phyloP scores from a whole-genome alignment of 768 basidiomycete species.

The Agaricus blazei region DNA sequence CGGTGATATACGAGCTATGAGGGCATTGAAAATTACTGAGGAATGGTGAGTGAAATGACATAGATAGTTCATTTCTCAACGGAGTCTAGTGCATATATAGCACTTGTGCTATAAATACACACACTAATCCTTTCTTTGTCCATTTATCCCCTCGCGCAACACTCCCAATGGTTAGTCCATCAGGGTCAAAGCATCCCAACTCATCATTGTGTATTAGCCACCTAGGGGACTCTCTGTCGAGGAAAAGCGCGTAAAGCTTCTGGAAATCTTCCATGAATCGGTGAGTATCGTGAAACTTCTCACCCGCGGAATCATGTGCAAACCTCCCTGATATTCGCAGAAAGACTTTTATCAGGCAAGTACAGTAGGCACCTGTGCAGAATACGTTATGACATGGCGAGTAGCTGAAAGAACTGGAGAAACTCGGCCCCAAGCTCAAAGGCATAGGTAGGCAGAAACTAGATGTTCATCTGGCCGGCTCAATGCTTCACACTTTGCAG shows the following conservation, averaged over 20 bases:
- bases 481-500: constrained; percentile 30
- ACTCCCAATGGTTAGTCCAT: background rate
- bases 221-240: constrained; percentile 83
- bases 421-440: constrained; percentile 82
- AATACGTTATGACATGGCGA: background rate
- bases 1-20: too few species aligned
- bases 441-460: constrained; percentile 62
- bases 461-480: background rate
- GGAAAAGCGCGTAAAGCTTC: constrained; percentile 83
- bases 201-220: constrained; percentile 35
- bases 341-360: constrained; percentile 61
- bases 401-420: constrained; percentile 90
- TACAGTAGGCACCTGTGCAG: background rate
- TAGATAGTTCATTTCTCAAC: too few species aligned
- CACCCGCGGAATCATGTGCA: background rate
- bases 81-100: too few species aligned
- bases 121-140: background rate
- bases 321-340: constrained; percentile 29
- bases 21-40: background rate
- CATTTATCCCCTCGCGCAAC: background rate
- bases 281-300: constrained; percentile 31
- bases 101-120: background rate
- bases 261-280: constrained; percentile 93
- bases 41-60: background rate
- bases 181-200: background rate